These are phyloP conservation scores for Bimuria novae-zelandiae DNA, from an alignment of 2,329 filamentous ascomycete genomes.

Conservation along the genomic window DNA sequence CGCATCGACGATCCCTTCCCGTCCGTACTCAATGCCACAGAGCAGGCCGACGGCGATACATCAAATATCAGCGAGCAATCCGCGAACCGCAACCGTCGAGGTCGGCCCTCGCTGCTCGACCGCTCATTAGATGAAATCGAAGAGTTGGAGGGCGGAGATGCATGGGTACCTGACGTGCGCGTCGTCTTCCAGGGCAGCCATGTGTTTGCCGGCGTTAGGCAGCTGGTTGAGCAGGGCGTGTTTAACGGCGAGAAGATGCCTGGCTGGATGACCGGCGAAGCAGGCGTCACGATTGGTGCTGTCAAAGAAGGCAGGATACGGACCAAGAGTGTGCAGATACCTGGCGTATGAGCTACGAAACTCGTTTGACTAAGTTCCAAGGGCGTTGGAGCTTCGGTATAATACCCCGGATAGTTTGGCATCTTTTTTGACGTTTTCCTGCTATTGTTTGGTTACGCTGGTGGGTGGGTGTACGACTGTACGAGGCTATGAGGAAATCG, in stretches of 20 bases:
- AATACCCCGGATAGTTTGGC: constrained; percentile 8
- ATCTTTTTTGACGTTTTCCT: background rate
- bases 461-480: background rate
- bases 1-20: constrained; percentile 54
- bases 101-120: constrained; percentile 42
- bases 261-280: constrained; percentile 89
- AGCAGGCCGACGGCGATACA: constrained; percentile 21
- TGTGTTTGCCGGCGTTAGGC: constrained; percentile 78
- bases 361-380: background rate
- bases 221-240: constrained; percentile 75
- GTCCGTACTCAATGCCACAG: constrained; percentile 9
- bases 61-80: constrained; percentile 21
- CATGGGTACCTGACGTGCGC: constrained; percentile 64
- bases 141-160: constrained; percentile 28
- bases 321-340: constrained; percentile 31
- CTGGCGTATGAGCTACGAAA: constrained; percentile 23
- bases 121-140: constrained; percentile 37
- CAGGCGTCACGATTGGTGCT: constrained; percentile 74
- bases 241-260: constrained; percentile 80
- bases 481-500: background rate
- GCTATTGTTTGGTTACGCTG: background rate
- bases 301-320: constrained; percentile 68
- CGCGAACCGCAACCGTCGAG: constrained; percentile 27
- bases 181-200: constrained; percentile 76
- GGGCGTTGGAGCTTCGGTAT: constrained; percentile 1